A percentile compares a stretch with the other conserved stretches of the same genome.
phyloP scores from a whole-genome alignment of 148 eudicot genomes.

The Nepenthes mirabilis region DNA sequence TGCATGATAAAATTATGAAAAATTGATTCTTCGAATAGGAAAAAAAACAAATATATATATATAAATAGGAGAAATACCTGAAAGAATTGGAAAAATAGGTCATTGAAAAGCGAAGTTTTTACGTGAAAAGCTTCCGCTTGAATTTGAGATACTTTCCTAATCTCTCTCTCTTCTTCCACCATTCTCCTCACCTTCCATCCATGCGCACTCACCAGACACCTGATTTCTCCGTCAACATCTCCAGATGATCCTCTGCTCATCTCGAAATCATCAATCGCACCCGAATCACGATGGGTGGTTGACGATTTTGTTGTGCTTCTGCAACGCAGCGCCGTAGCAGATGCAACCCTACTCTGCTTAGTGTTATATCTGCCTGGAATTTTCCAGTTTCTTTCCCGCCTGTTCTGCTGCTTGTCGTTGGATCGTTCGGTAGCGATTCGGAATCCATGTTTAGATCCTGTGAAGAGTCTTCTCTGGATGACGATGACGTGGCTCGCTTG shows the following conservation, averaged over 20 bases:
- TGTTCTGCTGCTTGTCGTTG: neutral
- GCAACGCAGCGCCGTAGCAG: neutral
- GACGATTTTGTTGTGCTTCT: neutral
- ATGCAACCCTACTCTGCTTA: neutral
- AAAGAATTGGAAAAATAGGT: constrained; percentile 55
- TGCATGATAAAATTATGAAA: neutral
- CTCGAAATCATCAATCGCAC: neutral
- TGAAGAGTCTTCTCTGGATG: constrained; percentile 7
- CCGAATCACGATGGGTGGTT: neutral
- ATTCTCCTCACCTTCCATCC: constrained; percentile 85
- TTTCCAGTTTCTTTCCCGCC: constrained; percentile 4
- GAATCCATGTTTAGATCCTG: constrained; percentile 8
- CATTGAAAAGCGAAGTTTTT: constrained; percentile 46
- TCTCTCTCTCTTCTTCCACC: constrained; percentile 40
- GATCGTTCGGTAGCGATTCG: neutral
- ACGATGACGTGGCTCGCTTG: constrained; percentile 20
- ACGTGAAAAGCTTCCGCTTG: constrained; percentile 76
- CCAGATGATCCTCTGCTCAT: neutral
- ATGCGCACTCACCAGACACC: constrained; percentile 31
- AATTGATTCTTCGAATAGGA: neutral
- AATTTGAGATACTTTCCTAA: constrained; percentile 49
- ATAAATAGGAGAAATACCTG: constrained; percentile 20
- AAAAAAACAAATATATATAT: neutral
- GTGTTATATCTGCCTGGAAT: neutral
- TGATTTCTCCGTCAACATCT: constrained; percentile 4